These are phyloP conservation scores for Fraxinus quadrangulata DNA, from an alignment of 257 asterid species.

Conservation along the genomic window DNA sequence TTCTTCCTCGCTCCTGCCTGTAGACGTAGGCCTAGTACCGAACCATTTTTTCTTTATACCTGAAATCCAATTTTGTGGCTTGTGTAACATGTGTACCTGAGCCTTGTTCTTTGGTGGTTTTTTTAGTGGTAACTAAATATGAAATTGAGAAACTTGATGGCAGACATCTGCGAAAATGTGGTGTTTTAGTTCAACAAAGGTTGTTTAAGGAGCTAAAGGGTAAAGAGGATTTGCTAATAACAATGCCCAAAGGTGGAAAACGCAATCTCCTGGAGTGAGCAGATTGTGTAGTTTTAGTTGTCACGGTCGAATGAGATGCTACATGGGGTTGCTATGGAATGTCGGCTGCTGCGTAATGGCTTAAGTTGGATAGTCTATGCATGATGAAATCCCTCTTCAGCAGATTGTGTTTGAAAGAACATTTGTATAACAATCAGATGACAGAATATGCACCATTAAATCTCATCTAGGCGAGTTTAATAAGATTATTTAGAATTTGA, in stretches of 20 bases:
- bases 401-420: neutral
- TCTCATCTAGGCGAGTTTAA: neutral
- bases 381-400: neutral
- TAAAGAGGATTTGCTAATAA: neutral
- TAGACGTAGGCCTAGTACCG: neutral
- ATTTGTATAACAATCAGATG: neutral
- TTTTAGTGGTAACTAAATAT: neutral
- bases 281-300: neutral
- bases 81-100: neutral
- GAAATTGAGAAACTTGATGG: neutral
- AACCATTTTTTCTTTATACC: neutral
- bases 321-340: neutral
- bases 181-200: neutral
- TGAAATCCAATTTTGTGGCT: neutral
- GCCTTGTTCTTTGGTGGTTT: neutral
- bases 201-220: neutral
- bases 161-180: neutral
- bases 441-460: neutral
- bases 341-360: neutral
- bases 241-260: neutral
- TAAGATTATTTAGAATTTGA: neutral
- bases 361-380: neutral
- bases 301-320: neutral
- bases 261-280: neutral
- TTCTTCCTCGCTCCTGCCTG: neutral